These are phyloP conservation scores for Rutidosis leptorrhynchoides DNA, from an alignment of 129 eudicot species.

Conservation along the genomic window DNA sequence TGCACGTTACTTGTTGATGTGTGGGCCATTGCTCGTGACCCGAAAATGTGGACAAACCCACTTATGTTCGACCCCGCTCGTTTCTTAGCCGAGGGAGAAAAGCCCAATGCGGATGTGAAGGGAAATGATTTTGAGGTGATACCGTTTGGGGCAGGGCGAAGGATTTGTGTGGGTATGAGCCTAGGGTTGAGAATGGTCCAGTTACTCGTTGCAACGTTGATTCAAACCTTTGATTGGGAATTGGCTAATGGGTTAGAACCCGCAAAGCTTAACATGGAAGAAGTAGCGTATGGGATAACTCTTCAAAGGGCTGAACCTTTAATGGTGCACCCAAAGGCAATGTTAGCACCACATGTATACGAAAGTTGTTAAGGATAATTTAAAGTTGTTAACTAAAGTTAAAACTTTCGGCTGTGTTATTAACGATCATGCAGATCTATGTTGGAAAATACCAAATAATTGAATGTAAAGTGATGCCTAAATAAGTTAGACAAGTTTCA, in stretches of 20 bases:
- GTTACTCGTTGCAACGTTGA: conserved; percentile 58
- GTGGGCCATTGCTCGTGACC: conserved; percentile 98
- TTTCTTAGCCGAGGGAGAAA: conserved; percentile 66
- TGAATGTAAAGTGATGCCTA: too few species aligned
- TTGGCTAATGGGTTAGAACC: conserved; percentile 42
- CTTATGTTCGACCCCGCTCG: conserved; percentile 62
- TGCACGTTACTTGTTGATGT: conserved; percentile 76
- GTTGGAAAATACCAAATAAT: too few species aligned
- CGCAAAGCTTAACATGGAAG: conserved; percentile 68
- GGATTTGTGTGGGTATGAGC: conserved; percentile 88
- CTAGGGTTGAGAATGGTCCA: conserved; percentile 84
- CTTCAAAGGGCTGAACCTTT: conserved; percentile 75
- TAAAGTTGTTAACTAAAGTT: neutral
- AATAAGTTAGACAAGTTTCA: too few species aligned
- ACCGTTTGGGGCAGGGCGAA: conserved; percentile 86
- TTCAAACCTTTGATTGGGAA: conserved; percentile 70
- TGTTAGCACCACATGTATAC: conserved; percentile 49
- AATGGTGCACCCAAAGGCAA: conserved; percentile 60
- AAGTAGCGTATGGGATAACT: conserved; percentile 85
- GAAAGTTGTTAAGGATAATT: conserved; percentile 10
- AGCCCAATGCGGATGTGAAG: conserved; percentile 44
- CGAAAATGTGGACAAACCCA: conserved; percentile 63
- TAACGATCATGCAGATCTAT: too few species aligned
- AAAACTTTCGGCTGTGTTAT: neutral
- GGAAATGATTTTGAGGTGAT: conserved; percentile 77